phyloP scores from a whole-genome alignment of 495 filamentous ascomycete species.

The Darksidea phi region DNA sequence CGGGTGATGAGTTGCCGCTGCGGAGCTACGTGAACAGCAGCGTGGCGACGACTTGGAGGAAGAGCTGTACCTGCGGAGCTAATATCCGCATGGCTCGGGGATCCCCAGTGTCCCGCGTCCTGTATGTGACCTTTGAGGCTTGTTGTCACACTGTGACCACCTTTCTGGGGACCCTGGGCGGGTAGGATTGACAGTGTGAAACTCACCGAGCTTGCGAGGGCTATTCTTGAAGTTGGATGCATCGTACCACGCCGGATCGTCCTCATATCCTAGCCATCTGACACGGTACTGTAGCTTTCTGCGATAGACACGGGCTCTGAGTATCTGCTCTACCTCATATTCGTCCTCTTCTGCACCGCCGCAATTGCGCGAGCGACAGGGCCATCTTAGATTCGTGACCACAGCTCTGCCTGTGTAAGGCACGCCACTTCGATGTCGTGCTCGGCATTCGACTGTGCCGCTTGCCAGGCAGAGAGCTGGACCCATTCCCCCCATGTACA shows the following conservation, averaged over 20 bases:
- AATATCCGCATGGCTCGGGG: too few species aligned
- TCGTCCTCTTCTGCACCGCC: not conserved
- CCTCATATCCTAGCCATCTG: slow-evolving; percentile 16
- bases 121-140: not conserved
- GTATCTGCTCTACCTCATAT: slow-evolving; percentile 14
- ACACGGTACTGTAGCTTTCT: slow-evolving; percentile 20
- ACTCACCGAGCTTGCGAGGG: slow-evolving; percentile 10
- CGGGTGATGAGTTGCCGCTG: too few species aligned
- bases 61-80: too few species aligned
- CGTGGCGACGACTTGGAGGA: too few species aligned
- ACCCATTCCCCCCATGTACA: too few species aligned
- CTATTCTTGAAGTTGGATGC: slow-evolving; percentile 20
- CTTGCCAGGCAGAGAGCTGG: too few species aligned
- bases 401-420: slow-evolving; percentile 5
- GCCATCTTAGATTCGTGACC: slow-evolving; percentile 3
- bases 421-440: slow-evolving; percentile 4
- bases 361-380: too few species aligned
- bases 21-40: too few species aligned
- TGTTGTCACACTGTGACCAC: slow-evolving; percentile 14
- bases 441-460: slow-evolving; percentile 5
- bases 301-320: slow-evolving; percentile 8
- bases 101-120: not conserved
- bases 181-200: slow-evolving; percentile 9
- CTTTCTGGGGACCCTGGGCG: slow-evolving; percentile 4
- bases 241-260: slow-evolving; percentile 9